Base-by-base conservation (phyloP, 495 filamentous ascomycete genomes). In the Ascodesmis nigricans region DNA sequence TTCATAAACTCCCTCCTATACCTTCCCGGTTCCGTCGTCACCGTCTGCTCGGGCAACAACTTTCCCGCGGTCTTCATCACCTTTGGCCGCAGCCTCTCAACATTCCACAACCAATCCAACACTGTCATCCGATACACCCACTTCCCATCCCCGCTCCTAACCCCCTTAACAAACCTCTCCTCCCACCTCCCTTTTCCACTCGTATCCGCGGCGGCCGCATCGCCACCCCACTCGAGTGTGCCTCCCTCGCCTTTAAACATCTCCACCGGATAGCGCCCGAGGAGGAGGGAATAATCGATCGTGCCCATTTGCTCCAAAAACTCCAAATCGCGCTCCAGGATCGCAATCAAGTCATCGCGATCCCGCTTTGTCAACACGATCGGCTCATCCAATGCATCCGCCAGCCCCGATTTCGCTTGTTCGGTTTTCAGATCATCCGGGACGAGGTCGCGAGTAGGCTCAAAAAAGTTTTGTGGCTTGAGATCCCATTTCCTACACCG, bases 101-200 rank as follows among this genome's bases (percentile, higher is more conserved):
- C 43, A 40, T 50, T 50, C 47, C 43, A 52, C 11, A 51, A 41
- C 33, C 49, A 51, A 36, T 44, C 46, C 27, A 52, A 34, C 27
- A 50, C 37, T 26, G 31, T 41, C 40, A 47, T 44, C 16, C 44
- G 46, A 24, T 52, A 50, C 20, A 50, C 47, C 47, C 49, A 50
- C 7, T 47, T 47, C 21, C 47, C 47, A 33, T 50, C 47, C 2
- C 39, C 43, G 27, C 47, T 42, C 25, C 27, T 39, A 15, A 43
- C 40, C 5, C 47, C 47, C 5, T 21, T 35, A 8, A 40, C 18
- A 34, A 46, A 50, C 29, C 47, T 33, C 16, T 43, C 20, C 33
- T 32, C 35, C 23, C 47, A 36, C 17, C 35, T 26, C 17, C 37
- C 35, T 39, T 34, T 41, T 17, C 16, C 29, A 20, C 31, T 40